Base-by-base conservation (phyloP, 768 basidiomycete species). In the Leccinum sublutescens region DNA sequence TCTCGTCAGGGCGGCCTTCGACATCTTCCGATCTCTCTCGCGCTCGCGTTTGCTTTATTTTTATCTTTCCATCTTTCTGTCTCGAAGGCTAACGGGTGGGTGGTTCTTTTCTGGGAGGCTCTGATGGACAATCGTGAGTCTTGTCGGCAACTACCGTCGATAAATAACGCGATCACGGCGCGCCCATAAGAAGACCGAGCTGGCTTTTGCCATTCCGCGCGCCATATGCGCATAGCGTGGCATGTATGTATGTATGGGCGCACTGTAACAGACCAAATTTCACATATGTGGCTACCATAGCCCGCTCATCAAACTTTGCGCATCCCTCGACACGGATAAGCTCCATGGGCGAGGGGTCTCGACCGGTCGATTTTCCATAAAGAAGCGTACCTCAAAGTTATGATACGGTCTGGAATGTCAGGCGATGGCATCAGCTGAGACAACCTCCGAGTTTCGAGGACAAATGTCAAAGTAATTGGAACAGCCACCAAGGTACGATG, bases 311-410 rank as follows among this genome's bases (percentile, higher is more conserved):
- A 34, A n/a, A 4, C 25, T 53, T 43, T 48, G 55, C 55, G 59
- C 45, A 56, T 49, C 58, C 58, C 63, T 55, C 55, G 55, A 65
- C 47, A 5, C 50, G 59, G 53, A 48, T 48, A 49, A 54, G 66
- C 55, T 65, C 63, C 66, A 55, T 15, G 5, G 9, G 17, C 9
- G 17, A 40, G 4, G 11, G n/a, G 56, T 55, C 65, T 68, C 36
- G 66, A 56, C 54, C 52, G n/a, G 51, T 51, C 43, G n/a, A 45
- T 45, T 19, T 10, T 45, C 19, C 19, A 45, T 5, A 40, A 40
- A 3, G 38, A 40, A 45, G 43, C 19, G 11, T n/a, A 19, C n/a
- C 43, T 45, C 43, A 45, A 45, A 11, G 43, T 19, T 45, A 45
- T 43, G 40, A 19, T 29, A 2, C 40, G 40, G 40, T 43, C 17